Percentiles rank a stretch among this genome's conserved stretches.
phyloP scores from a whole-genome alignment of 176 grass and related monocot genomes.

The Chrysopogon serrulatus region DNA sequence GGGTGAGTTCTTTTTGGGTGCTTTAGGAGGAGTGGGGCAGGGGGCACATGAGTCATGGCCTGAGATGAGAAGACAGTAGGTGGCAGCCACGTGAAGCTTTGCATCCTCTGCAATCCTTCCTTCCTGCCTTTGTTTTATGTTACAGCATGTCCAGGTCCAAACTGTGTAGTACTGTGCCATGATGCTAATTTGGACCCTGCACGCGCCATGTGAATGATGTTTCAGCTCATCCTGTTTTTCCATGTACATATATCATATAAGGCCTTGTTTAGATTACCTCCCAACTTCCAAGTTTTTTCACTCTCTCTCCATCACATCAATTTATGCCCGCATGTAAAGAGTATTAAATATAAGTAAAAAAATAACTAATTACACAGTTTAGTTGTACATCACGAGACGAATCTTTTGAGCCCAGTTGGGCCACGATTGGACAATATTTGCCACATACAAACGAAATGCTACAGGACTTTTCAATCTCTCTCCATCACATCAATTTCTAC shows the following conservation, averaged over 20 bases:
- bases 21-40: not conserved
- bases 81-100: constrained; percentile 36
- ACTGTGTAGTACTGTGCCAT: constrained; percentile 6
- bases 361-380: too few relatives aligned
- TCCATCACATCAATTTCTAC: too few relatives aligned
- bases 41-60: constrained; percentile 11
- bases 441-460: too few relatives aligned
- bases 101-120: constrained; percentile 47
- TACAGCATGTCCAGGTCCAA: not conserved
- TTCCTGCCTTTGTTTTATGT: constrained; percentile 16
- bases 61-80: constrained; percentile 8
- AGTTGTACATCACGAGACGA: too few relatives aligned
- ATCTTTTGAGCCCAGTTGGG: too few relatives aligned
- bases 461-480: too few relatives aligned
- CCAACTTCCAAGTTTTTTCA: too few relatives aligned
- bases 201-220: constrained; percentile 15
- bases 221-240: not conserved
- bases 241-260: not conserved
- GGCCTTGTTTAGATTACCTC: too few relatives aligned
- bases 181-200: constrained; percentile 21
- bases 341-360: too few relatives aligned
- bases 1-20: not conserved
- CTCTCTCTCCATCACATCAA: too few relatives aligned
- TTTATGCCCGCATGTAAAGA: too few relatives aligned
- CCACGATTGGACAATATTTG: too few relatives aligned